These are phyloP conservation scores for Irpex sp. DNA, from an alignment of 1,284 basidiomycete species.

Conservation along the genomic window DNA sequence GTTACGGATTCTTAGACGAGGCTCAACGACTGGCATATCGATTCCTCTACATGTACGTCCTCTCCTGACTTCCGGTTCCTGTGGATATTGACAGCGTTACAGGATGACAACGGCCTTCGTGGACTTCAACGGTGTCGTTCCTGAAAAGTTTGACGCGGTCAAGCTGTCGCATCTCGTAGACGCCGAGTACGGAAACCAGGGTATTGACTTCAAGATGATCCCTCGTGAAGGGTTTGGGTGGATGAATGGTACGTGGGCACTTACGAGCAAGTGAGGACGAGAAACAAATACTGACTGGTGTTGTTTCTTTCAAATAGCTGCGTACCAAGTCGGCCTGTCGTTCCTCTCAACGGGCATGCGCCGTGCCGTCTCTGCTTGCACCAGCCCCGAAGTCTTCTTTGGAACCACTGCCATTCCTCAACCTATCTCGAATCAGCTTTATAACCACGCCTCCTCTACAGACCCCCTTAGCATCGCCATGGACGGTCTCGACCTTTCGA, in stretches of 20 bases:
- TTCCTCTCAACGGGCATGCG: constrained; percentile 94
- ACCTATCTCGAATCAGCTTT: constrained; percentile 27
- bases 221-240: constrained; percentile 97
- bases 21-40: constrained; percentile 92
- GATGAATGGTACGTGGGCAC: constrained; percentile 76
- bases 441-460: constrained; percentile 36
- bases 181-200: constrained; percentile 98
- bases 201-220: constrained; percentile 95
- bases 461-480: constrained; percentile 72
- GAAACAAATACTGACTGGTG: not conserved
- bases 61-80: not conserved
- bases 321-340: constrained; percentile 93
- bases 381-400: constrained; percentile 90
- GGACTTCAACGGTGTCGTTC: constrained; percentile 96
- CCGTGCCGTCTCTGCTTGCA: constrained; percentile 90
- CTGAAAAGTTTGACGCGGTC: constrained; percentile 98
- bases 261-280: not conserved
- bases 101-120: constrained; percentile 93
- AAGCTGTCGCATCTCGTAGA: constrained; percentile 93
- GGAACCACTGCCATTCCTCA: constrained; percentile 41
- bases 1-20: constrained; percentile 94
- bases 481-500: constrained; percentile 45
- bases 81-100: constrained; percentile 3
- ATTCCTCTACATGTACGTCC: constrained; percentile 89
- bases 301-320: constrained; percentile 47